Percentiles rank a stretch among this genome's conserved stretches.
Evolutionary conservation across 2,329 filamentous ascomycete genomes (phyloP).

Genomic region (Hirsutella minnesotensis): DNA sequence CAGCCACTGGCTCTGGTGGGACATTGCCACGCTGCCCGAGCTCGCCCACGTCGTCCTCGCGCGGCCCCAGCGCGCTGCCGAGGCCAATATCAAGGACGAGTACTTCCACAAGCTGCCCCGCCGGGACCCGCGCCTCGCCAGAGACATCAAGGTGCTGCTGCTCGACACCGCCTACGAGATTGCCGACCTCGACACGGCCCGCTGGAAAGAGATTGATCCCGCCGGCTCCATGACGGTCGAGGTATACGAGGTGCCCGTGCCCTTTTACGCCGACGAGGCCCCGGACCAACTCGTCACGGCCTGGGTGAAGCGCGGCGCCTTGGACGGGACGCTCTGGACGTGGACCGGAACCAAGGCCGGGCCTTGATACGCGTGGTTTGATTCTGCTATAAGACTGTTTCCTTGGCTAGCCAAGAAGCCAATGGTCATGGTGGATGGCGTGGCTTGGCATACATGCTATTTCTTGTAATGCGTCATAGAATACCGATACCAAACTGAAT

Average conservation of each 20-base stretch:
- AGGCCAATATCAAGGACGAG: slow-evolving; percentile 26
- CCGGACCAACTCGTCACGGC: slow-evolving; percentile 23
- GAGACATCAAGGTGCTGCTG: slow-evolving; percentile 19
- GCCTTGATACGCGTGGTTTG: neutral
- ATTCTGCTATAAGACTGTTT: neutral
- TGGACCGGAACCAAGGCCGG: slow-evolving; percentile 14
- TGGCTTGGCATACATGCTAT: too few relatives aligned
- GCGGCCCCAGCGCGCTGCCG: slow-evolving; percentile 19
- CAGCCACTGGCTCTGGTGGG: slow-evolving; percentile 25
- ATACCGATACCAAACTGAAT: too few relatives aligned
- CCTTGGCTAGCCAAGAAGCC: neutral
- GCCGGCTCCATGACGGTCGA: slow-evolving; percentile 24
- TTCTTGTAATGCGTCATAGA: too few relatives aligned
- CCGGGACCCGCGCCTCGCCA: slow-evolving; percentile 13
- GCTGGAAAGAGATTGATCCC: slow-evolving; percentile 24
- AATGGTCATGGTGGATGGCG: too few relatives aligned
- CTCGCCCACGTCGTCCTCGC: slow-evolving; percentile 32
- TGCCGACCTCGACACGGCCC: slow-evolving; percentile 11
- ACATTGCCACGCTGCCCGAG: slow-evolving; percentile 21
- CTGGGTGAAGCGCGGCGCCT: slow-evolving; percentile 26
- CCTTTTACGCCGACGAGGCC: slow-evolving; percentile 26
- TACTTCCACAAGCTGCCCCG: slow-evolving; percentile 24
- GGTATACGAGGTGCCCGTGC: slow-evolving; percentile 24
- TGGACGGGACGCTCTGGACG: slow-evolving; percentile 27
- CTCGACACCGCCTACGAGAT: slow-evolving; percentile 16